Evolutionary conservation across 2,329 filamentous ascomycete species (phyloP).

Genomic region (Cercospora sojina): DNA sequence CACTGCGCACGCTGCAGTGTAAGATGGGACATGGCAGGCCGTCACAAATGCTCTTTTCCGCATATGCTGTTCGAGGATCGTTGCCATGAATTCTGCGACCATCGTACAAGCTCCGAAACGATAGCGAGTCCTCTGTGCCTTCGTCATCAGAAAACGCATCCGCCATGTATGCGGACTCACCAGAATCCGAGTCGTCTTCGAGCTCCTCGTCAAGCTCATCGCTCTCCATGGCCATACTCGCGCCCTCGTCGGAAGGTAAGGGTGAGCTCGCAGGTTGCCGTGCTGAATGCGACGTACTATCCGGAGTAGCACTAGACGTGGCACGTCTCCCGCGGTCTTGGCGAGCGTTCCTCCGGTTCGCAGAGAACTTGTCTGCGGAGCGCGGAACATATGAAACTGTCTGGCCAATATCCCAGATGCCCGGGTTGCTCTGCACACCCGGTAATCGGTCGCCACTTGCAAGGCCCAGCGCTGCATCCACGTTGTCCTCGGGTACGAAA

Average conservation of each 20-base stretch:
- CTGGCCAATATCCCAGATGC: slow-evolving; percentile 36
- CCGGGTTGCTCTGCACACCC: slow-evolving; percentile 17
- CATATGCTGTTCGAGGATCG: slow-evolving; percentile 30
- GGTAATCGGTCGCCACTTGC: slow-evolving; percentile 24
- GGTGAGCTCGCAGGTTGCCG: slow-evolving; percentile 11
- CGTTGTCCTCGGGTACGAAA: slow-evolving; percentile 31
- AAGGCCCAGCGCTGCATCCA: slow-evolving; percentile 31
- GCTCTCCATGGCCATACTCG: neutral
- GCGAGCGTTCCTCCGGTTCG: neutral
- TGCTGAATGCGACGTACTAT: slow-evolving; percentile 1
- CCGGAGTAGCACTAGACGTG: slow-evolving; percentile 1
- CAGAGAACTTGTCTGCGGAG: slow-evolving; percentile 20
- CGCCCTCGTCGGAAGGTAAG: neutral
- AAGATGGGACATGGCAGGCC: slow-evolving; percentile 44
- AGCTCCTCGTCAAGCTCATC: neutral
- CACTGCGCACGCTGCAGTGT: slow-evolving; percentile 43
- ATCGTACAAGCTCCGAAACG: slow-evolving; percentile 29
- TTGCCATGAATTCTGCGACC: slow-evolving; percentile 33
- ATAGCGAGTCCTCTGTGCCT: slow-evolving; percentile 29
- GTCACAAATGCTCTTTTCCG: slow-evolving; percentile 30
- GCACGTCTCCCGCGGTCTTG: slow-evolving; percentile 3
- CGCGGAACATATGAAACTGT: slow-evolving; percentile 28
- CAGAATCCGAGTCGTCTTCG: slow-evolving; percentile 1
- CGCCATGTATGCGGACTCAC: slow-evolving; percentile 7
- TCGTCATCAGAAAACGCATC: slow-evolving; percentile 26